A percentile compares a stretch with the other conserved stretches of the same genome.
These are phyloP conservation scores for Xylaria sp. DNA, from an alignment of 2,329 filamentous ascomycete species.

Conservation along the genomic window DNA sequence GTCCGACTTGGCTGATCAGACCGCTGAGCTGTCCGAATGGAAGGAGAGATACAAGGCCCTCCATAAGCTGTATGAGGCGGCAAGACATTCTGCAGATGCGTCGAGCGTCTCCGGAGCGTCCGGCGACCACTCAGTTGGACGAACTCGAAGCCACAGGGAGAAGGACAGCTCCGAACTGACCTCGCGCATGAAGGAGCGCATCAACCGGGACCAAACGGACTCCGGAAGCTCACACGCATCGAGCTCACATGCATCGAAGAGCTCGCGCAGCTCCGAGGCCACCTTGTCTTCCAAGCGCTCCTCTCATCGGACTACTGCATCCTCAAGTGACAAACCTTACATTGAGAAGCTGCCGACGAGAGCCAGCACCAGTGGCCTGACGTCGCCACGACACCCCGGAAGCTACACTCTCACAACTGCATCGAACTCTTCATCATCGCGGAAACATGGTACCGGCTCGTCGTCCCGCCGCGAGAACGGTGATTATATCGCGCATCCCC, in stretches of 20 bases:
- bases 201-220: constrained; percentile 32
- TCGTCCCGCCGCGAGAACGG: constrained; percentile 29
- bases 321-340: constrained; percentile 27
- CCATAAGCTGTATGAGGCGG: constrained; percentile 25
- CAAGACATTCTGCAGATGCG: constrained; percentile 16
- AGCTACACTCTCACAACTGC: constrained; percentile 31
- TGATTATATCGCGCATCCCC: constrained; percentile 32
- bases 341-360: constrained; percentile 26
- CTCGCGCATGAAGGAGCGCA: constrained; percentile 34
- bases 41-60: constrained; percentile 24
- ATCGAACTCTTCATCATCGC: constrained; percentile 16
- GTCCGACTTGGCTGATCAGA: not conserved
- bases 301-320: constrained; percentile 2
- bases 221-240: constrained; percentile 16
- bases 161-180: constrained; percentile 22
- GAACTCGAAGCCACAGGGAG: constrained; percentile 17
- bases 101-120: constrained; percentile 24
- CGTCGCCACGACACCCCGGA: constrained; percentile 30
- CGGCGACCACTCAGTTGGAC: constrained; percentile 22
- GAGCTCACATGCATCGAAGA: constrained; percentile 25
- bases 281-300: constrained; percentile 24
- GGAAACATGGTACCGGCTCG: constrained; percentile 11
- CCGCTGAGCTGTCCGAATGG: constrained; percentile 15
- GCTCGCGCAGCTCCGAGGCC: constrained; percentile 28
- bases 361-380: constrained; percentile 15